These are phyloP conservation scores for Talaromyces thailandensis DNA, from an alignment of 495 filamentous ascomycete genomes.

Conservation along the genomic window DNA sequence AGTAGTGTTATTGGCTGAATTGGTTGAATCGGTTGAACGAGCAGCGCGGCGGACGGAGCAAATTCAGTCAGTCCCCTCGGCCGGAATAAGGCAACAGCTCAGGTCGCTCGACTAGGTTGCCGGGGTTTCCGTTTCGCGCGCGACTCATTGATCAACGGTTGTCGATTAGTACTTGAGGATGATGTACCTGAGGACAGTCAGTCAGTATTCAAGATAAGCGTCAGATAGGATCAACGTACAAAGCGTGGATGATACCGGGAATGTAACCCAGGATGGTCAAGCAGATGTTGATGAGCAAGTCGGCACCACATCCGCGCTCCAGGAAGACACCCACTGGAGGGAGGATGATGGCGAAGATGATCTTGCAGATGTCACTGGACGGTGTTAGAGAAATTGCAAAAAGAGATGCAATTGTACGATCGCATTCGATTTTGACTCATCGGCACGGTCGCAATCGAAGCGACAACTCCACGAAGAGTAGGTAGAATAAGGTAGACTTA, in stretches of 20 bases:
- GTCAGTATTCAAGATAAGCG: neutral
- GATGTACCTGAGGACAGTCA: conserved; percentile 36
- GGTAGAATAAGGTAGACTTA: conserved; percentile 28
- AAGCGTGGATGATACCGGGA: conserved; percentile 65
- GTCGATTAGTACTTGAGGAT: conserved; percentile 44
- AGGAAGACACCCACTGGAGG: conserved; percentile 90
- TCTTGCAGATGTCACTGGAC: conserved; percentile 86
- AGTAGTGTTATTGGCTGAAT: neutral
- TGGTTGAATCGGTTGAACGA: neutral
- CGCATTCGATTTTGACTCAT: neutral
- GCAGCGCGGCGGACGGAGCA: neutral
- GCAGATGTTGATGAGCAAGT: conserved; percentile 80
- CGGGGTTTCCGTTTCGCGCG: neutral
- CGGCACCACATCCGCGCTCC: conserved; percentile 73
- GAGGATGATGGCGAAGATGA: conserved; percentile 78
- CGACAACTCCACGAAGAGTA: neutral
- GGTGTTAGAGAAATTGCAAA: no score
- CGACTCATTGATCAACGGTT: neutral
- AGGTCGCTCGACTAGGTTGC: neutral
- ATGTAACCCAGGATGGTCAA: conserved; percentile 78
- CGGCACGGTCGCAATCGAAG: neutral
- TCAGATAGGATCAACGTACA: conserved; percentile 37
- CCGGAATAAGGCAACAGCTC: neutral
- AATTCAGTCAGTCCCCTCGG: neutral
- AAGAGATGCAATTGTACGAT: conserved; percentile 5